phyloP scores from a whole-genome alignment of 208 protist species.

The Trypanosoma boissoni region DNA sequence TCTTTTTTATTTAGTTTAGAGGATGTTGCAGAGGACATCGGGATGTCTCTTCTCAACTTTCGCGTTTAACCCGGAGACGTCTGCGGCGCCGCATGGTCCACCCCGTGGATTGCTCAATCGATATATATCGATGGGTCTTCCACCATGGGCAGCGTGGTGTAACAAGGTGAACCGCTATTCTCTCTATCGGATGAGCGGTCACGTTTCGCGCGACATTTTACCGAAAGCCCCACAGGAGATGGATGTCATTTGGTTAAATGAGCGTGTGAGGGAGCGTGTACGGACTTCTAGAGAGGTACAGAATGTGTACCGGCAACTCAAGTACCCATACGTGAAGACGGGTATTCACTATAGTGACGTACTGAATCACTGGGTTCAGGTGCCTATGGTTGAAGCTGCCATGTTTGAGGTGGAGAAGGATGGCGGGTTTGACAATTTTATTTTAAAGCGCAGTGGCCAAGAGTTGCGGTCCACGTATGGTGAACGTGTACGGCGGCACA shows the following conservation, averaged over 20 bases:
- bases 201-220: conserved; percentile 67
- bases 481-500: conserved; percentile 82
- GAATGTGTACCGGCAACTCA: conserved; percentile 88
- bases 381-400: conserved; percentile 88
- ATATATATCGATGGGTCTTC: conserved; percentile 87
- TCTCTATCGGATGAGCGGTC: conserved; percentile 84
- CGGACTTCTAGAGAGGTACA: conserved; percentile 85
- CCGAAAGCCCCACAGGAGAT: conserved; percentile 83
- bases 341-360: conserved; percentile 87
- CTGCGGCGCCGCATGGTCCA: conserved; percentile 70
- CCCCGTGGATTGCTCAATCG: conserved; percentile 87
- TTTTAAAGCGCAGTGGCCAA: conserved; percentile 69
- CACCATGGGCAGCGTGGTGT: conserved; percentile 90
- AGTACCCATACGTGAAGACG: conserved; percentile 88
- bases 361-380: conserved; percentile 90
- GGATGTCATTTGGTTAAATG: conserved; percentile 91
- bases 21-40: conserved; percentile 39
- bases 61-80: conserved; percentile 81
- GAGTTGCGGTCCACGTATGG: conserved; percentile 89
- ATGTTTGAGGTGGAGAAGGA: conserved; percentile 88
- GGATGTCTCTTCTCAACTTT: conserved; percentile 71
- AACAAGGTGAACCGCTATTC: conserved; percentile 80
- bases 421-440: conserved; percentile 91
- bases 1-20: background rate
- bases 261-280: conserved; percentile 85